Evolutionary conservation across 192 early-diverging fungal species (phyloP).

Genomic region (Umbelopsis sp.): DNA sequence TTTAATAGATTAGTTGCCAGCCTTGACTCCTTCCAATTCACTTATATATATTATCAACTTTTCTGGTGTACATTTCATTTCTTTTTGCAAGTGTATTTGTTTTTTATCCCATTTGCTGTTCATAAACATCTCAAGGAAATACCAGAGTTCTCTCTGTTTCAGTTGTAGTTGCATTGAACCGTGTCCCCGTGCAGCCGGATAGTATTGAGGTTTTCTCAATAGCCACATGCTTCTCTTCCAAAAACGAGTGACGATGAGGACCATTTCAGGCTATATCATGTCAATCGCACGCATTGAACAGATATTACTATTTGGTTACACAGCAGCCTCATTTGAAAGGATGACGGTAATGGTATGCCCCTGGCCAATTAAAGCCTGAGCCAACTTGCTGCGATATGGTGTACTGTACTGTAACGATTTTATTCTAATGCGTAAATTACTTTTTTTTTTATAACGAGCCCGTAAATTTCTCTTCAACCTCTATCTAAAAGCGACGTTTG

Average conservation of each 20-base stretch:
- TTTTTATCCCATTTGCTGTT: not conserved
- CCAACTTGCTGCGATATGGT: not conserved
- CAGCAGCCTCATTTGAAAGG: not conserved
- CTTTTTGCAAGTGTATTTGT: not conserved
- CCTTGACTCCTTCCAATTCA: not conserved
- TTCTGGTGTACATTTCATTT: not conserved
- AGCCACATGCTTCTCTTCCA: no score
- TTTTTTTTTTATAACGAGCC: not conserved
- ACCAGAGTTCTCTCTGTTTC: no score
- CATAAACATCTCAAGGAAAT: not conserved
- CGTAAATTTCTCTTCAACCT: not conserved
- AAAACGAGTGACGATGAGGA: no score
- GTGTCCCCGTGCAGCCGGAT: no score
- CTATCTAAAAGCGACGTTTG: constrained; percentile 39
- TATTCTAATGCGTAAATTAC: not conserved
- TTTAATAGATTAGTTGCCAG: not conserved
- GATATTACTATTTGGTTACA: not conserved
- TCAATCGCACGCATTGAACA: not conserved
- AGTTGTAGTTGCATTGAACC: not conserved
- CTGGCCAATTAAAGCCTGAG: not conserved
- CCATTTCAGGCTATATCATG: not conserved
- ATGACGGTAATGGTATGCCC: not conserved
- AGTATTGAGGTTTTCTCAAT: no score
- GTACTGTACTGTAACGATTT: not conserved
- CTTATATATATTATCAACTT: not conserved